These are phyloP conservation scores for Ceratorhiza oryzae-sativae DNA, from an alignment of 1,284 basidiomycete genomes.

Conservation along the genomic window DNA sequence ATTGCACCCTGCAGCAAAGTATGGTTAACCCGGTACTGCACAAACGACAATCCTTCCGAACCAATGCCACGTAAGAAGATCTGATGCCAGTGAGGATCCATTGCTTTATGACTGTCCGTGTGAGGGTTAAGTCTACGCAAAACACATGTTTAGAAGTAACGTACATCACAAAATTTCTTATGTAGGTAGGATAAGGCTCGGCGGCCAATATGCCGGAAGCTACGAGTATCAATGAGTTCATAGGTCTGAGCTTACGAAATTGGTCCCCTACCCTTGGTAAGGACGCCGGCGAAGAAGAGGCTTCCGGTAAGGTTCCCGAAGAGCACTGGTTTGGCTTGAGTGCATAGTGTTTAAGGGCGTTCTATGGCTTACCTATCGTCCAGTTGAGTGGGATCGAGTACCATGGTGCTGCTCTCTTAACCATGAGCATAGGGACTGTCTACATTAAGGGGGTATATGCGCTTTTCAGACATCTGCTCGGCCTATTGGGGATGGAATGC, in stretches of 20 bases:
- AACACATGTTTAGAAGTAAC: conserved; percentile 44
- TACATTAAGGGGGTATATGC: conserved; percentile 45
- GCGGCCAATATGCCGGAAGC: conserved; percentile 64
- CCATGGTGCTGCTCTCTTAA: conserved; percentile 68
- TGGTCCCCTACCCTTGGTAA: conserved; percentile 63
- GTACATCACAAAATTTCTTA: conserved; percentile 63
- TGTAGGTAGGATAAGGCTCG: conserved; percentile 64
- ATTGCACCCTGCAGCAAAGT: conserved; percentile 61
- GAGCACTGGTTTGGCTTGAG: conserved; percentile 56
- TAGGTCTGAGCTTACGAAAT: neutral
- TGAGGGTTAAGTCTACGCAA: neutral
- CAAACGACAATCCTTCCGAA: neutral
- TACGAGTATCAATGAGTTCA: conserved; percentile 46
- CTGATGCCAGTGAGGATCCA: conserved; percentile 71
- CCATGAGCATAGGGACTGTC: conserved; percentile 72
- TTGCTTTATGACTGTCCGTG: conserved; percentile 62
- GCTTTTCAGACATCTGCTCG: neutral
- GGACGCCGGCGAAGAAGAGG: conserved; percentile 71
- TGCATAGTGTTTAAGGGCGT: neutral
- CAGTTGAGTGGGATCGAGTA: conserved; percentile 73
- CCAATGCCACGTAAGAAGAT: conserved; percentile 77
- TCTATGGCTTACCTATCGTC: conserved; percentile 61
- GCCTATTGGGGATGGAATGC: neutral
- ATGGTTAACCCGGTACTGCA: neutral
- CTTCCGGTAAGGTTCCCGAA: conserved; percentile 76